These are phyloP conservation scores for Pleurotus djamor DNA, from an alignment of 768 basidiomycete species.

Conservation along the genomic window DNA sequence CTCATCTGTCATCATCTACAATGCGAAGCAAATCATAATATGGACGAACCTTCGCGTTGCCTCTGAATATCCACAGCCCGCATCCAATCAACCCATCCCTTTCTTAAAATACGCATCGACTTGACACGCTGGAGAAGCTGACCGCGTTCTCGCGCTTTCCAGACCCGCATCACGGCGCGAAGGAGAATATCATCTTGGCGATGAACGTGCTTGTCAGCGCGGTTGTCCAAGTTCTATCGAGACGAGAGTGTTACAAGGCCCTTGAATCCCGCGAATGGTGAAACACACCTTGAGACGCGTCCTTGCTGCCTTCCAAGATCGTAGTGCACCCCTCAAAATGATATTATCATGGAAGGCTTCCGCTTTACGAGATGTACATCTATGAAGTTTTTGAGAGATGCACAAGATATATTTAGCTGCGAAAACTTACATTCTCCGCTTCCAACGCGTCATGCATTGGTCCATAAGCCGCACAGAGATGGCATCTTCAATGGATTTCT, in stretches of 20 bases:
- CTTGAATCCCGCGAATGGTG: no score
- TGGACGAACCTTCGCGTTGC: slow-evolving; percentile 42
- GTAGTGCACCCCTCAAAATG: slow-evolving; percentile 43
- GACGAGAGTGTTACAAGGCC: no score
- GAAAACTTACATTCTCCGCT: slow-evolving; percentile 45
- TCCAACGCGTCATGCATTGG: slow-evolving; percentile 55
- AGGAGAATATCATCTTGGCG: slow-evolving; percentile 59
- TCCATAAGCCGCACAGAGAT: slow-evolving; percentile 47
- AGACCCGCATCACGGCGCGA: slow-evolving; percentile 57
- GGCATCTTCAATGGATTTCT: slow-evolving; percentile 40
- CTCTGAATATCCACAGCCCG: slow-evolving; percentile 34
- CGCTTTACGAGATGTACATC: slow-evolving; percentile 42
- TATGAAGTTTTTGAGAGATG: slow-evolving; percentile 18
- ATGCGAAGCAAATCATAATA: not conserved
- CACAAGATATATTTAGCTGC: not conserved
- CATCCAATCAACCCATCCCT: slow-evolving; percentile 50
- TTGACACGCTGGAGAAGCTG: slow-evolving; percentile 53
- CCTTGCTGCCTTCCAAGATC: slow-evolving; percentile 54
- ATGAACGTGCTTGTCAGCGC: slow-evolving; percentile 52
- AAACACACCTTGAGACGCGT: slow-evolving; percentile 47
- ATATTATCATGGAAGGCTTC: slow-evolving; percentile 36
- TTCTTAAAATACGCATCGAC: slow-evolving; percentile 39
- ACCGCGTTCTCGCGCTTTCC: slow-evolving; percentile 69
- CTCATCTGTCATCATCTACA: slow-evolving; percentile 4
- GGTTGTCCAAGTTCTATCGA: slow-evolving; percentile 58